A percentile compares a stretch with the other conserved stretches of the same genome.
These are phyloP conservation scores for Pseudogymnoascus sp. DNA, from an alignment of 2,329 filamentous ascomycete species.

Conservation along the genomic window DNA sequence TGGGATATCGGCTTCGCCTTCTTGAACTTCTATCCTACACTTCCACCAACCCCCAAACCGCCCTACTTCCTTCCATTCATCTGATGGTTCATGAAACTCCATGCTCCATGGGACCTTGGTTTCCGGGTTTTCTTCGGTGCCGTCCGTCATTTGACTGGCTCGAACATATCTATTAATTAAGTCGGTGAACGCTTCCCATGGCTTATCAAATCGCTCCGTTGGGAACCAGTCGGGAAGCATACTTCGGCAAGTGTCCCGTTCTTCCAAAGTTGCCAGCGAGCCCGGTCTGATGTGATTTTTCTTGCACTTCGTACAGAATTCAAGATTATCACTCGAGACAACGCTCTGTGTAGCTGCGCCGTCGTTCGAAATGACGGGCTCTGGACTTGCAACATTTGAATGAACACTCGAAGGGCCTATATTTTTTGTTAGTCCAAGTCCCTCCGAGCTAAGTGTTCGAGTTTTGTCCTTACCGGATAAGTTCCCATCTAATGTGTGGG, in stretches of 20 bases:
- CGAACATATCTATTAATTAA: constrained; percentile 19
- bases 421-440: not conserved
- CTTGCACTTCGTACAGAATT: constrained; percentile 23
- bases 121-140: not conserved
- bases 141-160: constrained; percentile 15
- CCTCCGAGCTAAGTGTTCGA: not conserved
- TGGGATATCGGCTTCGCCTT: constrained; percentile 11
- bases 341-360: constrained; percentile 11
- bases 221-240: constrained; percentile 27
- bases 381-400: not conserved
- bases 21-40: constrained; percentile 17
- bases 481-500: not conserved
- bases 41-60: constrained; percentile 23
- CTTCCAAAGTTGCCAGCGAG: constrained; percentile 18
- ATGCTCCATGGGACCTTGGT: constrained; percentile 16
- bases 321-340: constrained; percentile 10
- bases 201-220: constrained; percentile 12
- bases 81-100: constrained; percentile 21
- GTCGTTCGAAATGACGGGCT: constrained; percentile 13
- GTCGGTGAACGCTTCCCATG: constrained; percentile 18
- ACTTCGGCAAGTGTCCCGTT: constrained; percentile 23
- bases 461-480: not conserved
- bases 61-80: constrained; percentile 20
- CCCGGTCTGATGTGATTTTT: constrained; percentile 23
- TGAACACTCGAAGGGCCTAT: not conserved